These are phyloP conservation scores for Hymenoscyphus albidus DNA, from an alignment of 2,329 filamentous ascomycete species.

Conservation along the genomic window DNA sequence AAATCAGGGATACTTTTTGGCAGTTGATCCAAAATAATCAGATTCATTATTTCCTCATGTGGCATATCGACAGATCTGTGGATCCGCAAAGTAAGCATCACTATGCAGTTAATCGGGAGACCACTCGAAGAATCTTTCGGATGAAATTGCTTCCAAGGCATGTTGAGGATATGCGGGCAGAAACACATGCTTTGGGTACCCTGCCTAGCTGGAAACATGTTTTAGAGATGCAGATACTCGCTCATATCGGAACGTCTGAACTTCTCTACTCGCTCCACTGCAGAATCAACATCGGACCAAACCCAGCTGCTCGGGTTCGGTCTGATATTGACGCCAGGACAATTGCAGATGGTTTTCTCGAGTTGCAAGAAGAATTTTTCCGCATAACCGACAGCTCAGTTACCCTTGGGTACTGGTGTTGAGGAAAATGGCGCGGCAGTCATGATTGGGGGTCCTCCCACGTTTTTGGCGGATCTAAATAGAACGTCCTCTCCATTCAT, in stretches of 20 bases:
- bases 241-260: neutral
- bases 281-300: neutral
- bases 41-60: neutral
- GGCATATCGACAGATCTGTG: neutral
- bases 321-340: neutral
- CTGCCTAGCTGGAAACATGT: neutral
- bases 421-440: neutral
- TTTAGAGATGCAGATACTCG: neutral
- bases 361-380: neutral
- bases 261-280: constrained; percentile 1
- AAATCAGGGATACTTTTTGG: neutral
- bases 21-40: neutral
- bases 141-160: neutral
- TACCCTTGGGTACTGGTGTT: neutral
- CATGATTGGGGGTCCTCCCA: neutral
- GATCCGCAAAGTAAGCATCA: neutral
- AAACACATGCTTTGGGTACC: neutral
- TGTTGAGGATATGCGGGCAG: neutral
- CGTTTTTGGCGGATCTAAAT: neutral
- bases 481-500: neutral
- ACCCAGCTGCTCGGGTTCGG: neutral
- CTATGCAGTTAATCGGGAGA: neutral
- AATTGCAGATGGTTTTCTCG: neutral
- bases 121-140: neutral
- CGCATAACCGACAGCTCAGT: neutral